phyloP scores from a whole-genome alignment of 2,329 filamentous ascomycete genomes.

The Hysterium pulicare region DNA sequence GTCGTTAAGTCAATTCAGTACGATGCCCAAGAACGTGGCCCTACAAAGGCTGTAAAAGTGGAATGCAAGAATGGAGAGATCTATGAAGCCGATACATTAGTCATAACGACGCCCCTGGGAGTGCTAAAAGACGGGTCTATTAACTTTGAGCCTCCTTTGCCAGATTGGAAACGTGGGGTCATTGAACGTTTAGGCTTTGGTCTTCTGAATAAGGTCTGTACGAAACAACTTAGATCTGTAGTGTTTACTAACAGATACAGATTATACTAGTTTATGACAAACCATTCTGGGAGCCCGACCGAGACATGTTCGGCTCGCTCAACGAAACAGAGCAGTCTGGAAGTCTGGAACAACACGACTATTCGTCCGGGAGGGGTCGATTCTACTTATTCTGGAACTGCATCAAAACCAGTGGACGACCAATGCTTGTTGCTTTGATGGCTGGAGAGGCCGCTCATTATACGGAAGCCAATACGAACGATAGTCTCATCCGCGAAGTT shows the following conservation, averaged over 20 bases:
- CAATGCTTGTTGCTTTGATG: conserved; percentile 86
- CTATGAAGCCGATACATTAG: conserved; percentile 83
- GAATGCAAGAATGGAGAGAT: conserved; percentile 74
- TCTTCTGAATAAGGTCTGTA: conserved; percentile 82
- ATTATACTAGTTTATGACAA: conserved; percentile 83
- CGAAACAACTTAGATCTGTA: too few species aligned
- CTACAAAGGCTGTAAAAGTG: conserved; percentile 26
- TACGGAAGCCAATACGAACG: conserved; percentile 73
- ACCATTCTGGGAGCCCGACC: conserved; percentile 84
- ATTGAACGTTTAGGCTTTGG: conserved; percentile 88
- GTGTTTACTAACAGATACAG: too few species aligned
- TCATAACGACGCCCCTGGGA: conserved; percentile 85
- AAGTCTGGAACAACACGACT: conserved; percentile 76
- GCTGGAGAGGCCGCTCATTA: conserved; percentile 90
- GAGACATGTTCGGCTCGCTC: conserved; percentile 92
- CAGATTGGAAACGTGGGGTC: conserved; percentile 76
- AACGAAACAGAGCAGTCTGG: conserved; percentile 66
- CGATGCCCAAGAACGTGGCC: conserved; percentile 12
- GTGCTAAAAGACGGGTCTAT: conserved; percentile 82
- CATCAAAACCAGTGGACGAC: conserved; percentile 81
- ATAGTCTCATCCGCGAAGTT: conserved; percentile 75
- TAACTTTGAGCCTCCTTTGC: conserved; percentile 86
- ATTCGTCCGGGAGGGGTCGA: conserved; percentile 73
- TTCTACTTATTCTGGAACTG: conserved; percentile 99
- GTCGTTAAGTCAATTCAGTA: conserved; percentile 73